These are phyloP conservation scores for Penicillium longicatenatum DNA, from an alignment of 495 filamentous ascomycete genomes.

Conservation along the genomic window DNA sequence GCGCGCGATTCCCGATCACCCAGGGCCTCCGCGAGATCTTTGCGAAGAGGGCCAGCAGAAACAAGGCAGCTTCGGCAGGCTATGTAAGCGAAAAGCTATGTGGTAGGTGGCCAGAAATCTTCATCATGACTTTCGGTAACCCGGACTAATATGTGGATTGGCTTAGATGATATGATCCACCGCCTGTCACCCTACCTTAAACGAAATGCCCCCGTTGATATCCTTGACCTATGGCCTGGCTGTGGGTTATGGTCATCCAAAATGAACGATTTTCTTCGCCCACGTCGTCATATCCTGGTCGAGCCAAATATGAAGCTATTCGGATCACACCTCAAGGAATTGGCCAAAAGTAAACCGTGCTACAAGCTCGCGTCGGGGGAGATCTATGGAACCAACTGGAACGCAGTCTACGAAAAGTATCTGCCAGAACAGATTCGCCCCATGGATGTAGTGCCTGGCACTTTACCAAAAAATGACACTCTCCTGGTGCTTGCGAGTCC, in stretches of 20 bases:
- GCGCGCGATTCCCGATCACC: constrained; percentile 25
- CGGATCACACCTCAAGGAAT: constrained; percentile 57
- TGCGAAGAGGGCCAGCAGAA: constrained; percentile 1
- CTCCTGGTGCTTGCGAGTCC: constrained; percentile 68
- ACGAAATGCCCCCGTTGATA: constrained; percentile 67
- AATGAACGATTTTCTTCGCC: constrained; percentile 71
- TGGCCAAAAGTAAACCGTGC: constrained; percentile 58
- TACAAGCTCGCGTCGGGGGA: constrained; percentile 53
- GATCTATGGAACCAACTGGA: constrained; percentile 48
- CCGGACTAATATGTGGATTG: neutral
- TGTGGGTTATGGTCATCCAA: constrained; percentile 72
- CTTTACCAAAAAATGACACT: constrained; percentile 56
- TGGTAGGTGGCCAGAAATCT: constrained; percentile 43
- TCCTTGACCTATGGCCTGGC: constrained; percentile 85
- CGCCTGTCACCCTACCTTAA: constrained; percentile 60
- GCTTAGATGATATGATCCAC: constrained; percentile 51
- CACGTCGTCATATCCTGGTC: constrained; percentile 77
- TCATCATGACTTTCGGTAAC: neutral
- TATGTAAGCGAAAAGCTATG: constrained; percentile 63
- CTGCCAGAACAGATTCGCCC: constrained; percentile 37
- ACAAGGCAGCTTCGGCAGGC: constrained; percentile 22
- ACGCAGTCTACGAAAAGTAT: constrained; percentile 43
- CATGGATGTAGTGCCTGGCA: constrained; percentile 24
- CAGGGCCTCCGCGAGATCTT: constrained; percentile 16
- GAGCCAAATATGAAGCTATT: constrained; percentile 62